Evolutionary conservation across 306 rosid species (phyloP), one percentile per base, ranked within the genome.

Genomic region (Styphnolobium japonicum): DNA sequence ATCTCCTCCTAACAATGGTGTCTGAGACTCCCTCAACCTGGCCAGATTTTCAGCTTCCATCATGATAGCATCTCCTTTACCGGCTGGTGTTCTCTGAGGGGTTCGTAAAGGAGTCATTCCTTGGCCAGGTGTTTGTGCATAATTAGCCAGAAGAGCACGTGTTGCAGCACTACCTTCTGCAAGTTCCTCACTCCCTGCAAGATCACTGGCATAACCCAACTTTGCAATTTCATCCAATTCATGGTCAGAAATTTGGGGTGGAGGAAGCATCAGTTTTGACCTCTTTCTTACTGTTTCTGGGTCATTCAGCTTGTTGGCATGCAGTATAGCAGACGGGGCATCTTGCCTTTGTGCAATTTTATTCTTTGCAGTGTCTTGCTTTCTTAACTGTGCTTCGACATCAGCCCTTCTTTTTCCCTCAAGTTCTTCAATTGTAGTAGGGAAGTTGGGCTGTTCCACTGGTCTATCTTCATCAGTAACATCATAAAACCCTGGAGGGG

Each of bases 11-110:
- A 94, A 84, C 61, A 94, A 83, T 46, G 98, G 98, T 75, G 98
- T 94, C 72, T 92, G 98, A 84, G 98, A 94, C 81, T 94, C 94
- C 82, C 98, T 94, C 87, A 94, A 80, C 91, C 97, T 88, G 34
- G 98, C 98, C 75, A 94, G 83, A 81, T 94, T 94, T 83, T 92
- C 96, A 65, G 98, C 98, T 82, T 94, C 98, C 97, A 94, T 92
- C 98, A 92, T 90, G 77, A 94, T 89, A 67, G 94, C 92, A 62
- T 94, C 98, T 48, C 98, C 97, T 87, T 94, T 94, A 76, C 98
- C 89, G 61, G 92, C 85, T 5, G 98, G 98, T 14, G 97, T 94
- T 87, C 98, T 90, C 85, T 94, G 98, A 53, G 97, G 98, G 16
- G 97, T 90, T 71, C 97, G 87, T 39, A 84, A 75, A 74, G 97